These are phyloP conservation scores for Nakaseomyces glabratus DNA, from an alignment of 1,139 yeast species.

Conservation along the genomic window DNA sequence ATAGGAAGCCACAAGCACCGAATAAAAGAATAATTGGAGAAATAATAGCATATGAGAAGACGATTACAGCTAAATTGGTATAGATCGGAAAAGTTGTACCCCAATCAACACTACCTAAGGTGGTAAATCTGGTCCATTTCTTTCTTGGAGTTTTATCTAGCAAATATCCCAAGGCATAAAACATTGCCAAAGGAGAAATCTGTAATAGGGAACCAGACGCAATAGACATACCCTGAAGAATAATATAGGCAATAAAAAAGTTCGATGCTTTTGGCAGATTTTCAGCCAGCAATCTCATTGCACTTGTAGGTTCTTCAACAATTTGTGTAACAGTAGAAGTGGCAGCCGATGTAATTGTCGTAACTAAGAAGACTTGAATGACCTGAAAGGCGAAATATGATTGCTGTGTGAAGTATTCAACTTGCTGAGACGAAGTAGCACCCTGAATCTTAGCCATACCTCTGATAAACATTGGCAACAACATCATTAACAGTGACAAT, in stretches of 20 bases:
- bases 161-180: constrained; percentile 33
- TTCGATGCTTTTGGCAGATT: constrained; percentile 68
- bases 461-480: constrained; percentile 74
- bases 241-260: constrained; percentile 55
- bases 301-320: constrained; percentile 42
- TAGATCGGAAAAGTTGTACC: constrained; percentile 68
- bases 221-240: constrained; percentile 57
- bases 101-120: constrained; percentile 47
- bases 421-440: constrained; percentile 54
- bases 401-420: constrained; percentile 73
- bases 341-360: constrained; percentile 76
- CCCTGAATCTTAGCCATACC: constrained; percentile 66
- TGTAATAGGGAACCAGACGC: constrained; percentile 59
- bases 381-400: constrained; percentile 88
- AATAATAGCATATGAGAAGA: constrained; percentile 65
- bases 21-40: constrained; percentile 68
- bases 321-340: constrained; percentile 58
- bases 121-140: constrained; percentile 45
- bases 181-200: constrained; percentile 37
- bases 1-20: constrained; percentile 48
- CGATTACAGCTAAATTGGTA: constrained; percentile 63
- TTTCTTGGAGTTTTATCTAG: constrained; percentile 62
- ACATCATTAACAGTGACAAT: constrained; percentile 57
- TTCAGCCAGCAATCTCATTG: constrained; percentile 47
- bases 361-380: constrained; percentile 72